Percentiles rank a stretch among this genome's conserved stretches.
phyloP scores from a whole-genome alignment of 495 filamentous ascomycete genomes.

The Aspergillus saccharolyticus region DNA sequence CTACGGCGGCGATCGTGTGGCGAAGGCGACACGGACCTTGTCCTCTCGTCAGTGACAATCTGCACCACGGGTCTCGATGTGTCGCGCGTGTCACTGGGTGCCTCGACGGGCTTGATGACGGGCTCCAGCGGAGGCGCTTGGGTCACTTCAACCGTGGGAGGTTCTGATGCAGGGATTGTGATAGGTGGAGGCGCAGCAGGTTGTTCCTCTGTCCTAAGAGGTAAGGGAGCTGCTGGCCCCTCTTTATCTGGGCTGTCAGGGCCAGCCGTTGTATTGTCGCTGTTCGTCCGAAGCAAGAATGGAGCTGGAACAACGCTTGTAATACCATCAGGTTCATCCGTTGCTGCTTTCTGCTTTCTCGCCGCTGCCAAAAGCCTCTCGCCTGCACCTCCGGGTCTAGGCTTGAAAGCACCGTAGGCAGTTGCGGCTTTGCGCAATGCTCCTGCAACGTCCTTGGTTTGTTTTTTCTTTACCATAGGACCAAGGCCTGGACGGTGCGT shows the following conservation, averaged over 20 bases:
- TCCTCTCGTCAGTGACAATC: conserved; percentile 21
- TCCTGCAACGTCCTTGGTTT: conserved; percentile 64
- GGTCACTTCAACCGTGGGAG: conserved; percentile 41
- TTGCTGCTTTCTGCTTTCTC: conserved; percentile 49
- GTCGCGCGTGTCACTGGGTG: conserved; percentile 33
- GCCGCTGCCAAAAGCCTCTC: conserved; percentile 57
- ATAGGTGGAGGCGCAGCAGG: conserved; percentile 12
- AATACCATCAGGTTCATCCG: conserved; percentile 75
- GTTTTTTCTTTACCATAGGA: conserved; percentile 84
- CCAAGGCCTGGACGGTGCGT: conserved; percentile 71
- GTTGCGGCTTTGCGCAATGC: conserved; percentile 80
- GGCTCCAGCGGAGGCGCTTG: conserved; percentile 25
- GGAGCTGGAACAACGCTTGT: conserved; percentile 81
- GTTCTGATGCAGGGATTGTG: conserved; percentile 16
- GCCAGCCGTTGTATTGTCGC: conserved; percentile 22
- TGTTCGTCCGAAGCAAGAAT: conserved; percentile 34
- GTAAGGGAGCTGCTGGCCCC: neutral
- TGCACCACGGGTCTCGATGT: conserved; percentile 20
- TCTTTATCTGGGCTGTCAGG: conserved; percentile 16
- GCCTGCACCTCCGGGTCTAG: conserved; percentile 73
- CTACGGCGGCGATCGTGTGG: conserved; percentile 50
- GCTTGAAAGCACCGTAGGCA: conserved; percentile 78
- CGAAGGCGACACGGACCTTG: conserved; percentile 37
- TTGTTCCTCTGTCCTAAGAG: conserved; percentile 12
- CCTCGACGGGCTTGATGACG: conserved; percentile 27